These are phyloP conservation scores for Termitomyces sp. DNA, from an alignment of 768 basidiomycete genomes.

Conservation along the genomic window DNA sequence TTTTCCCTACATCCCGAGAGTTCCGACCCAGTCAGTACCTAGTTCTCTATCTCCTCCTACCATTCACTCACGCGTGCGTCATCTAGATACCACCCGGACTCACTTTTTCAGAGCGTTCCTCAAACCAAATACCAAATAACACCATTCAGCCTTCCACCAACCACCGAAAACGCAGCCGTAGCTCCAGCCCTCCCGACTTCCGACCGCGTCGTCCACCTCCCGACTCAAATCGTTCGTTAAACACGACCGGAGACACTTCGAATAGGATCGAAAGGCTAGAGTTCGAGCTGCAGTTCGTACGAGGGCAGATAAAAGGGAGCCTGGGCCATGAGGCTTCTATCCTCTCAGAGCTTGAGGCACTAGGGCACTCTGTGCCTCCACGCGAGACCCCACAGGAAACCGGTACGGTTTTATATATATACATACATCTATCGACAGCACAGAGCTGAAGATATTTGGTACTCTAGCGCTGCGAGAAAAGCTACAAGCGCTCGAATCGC, in stretches of 20 bases:
- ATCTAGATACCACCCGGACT: slow-evolving; percentile 15
- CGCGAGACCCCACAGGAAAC: slow-evolving; percentile 10
- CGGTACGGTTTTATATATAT: slow-evolving; percentile 4
- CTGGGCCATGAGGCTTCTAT: slow-evolving; percentile 27
- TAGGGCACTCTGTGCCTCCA: slow-evolving; percentile 14
- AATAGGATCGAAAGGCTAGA: slow-evolving; percentile 21
- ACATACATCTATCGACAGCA: neutral
- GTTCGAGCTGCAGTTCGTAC: slow-evolving; percentile 26
- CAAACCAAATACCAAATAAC: neutral
- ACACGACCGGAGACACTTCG: neutral
- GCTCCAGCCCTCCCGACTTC: slow-evolving; percentile 3
- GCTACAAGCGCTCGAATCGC: slow-evolving; percentile 29
- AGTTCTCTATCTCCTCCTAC: neutral
- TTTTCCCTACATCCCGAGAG: neutral
- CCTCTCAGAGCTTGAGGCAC: slow-evolving; percentile 22
- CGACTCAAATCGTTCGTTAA: neutral
- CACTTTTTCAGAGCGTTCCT: neutral
- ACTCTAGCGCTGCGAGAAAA: slow-evolving; percentile 24
- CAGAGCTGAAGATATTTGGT: neutral
- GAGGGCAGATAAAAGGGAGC: slow-evolving; percentile 24
- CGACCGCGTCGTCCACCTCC: neutral
- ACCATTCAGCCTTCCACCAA: neutral
- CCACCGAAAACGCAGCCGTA: slow-evolving; percentile 15
- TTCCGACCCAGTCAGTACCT: slow-evolving; percentile 4
- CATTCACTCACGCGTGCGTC: neutral